Base-by-base conservation (phyloP, 2,329 filamentous ascomycete species). In the Phaeoacremonium minimum region DNA sequence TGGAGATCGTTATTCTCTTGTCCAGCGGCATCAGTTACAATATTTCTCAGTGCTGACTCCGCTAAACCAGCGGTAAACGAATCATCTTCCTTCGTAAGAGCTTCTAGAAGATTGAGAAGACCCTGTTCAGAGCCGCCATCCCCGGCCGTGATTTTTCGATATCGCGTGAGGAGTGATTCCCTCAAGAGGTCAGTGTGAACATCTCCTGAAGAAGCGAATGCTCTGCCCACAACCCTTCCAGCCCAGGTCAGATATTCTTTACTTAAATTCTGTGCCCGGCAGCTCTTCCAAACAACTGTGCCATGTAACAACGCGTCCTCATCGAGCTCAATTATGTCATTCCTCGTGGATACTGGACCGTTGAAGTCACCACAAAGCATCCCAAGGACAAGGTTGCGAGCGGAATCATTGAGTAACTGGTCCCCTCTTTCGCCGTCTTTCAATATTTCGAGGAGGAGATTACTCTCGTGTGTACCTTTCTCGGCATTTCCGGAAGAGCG, bases 231-330 rank as follows among this genome's bases (percentile, higher is more conserved):
- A 3, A 90, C 84, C 44, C 83, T 77, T 4, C 87, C 90, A 30
- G 87, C 85, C 94, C 94, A 98, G 1, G 86, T 66, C 1, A 88
- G 66, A 55, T 93, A 96, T 13, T 79, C 74, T 17, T 75, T 65
- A 38, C 80, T 85, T 13, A 83, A 67, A 2, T 74, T 64, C 26
- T 73, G 67, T n/a, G 75, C 70, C 40, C 76, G 71, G 47, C 88
- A 85, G 29, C 85, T 89, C 53, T 83, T 81, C 82, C 85, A 93
- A 1, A 96, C 71, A 14, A 80, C 75, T 11, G 80, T 66, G 3
- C 80, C 77, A 51, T 83, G 78, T 2, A 63, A 57, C 11, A 77
- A 57, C 9, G 87, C 82, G 30, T 79, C 70, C 13, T 71, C 54
- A 52, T 95, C 87, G 1, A 70, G 71, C 18, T 77, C 77, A 17